Evolutionary conservation across 2,329 filamentous ascomycete species (phyloP), one percentile per base, ranked within the genome.

Genomic region (Lachnellula cervina): DNA sequence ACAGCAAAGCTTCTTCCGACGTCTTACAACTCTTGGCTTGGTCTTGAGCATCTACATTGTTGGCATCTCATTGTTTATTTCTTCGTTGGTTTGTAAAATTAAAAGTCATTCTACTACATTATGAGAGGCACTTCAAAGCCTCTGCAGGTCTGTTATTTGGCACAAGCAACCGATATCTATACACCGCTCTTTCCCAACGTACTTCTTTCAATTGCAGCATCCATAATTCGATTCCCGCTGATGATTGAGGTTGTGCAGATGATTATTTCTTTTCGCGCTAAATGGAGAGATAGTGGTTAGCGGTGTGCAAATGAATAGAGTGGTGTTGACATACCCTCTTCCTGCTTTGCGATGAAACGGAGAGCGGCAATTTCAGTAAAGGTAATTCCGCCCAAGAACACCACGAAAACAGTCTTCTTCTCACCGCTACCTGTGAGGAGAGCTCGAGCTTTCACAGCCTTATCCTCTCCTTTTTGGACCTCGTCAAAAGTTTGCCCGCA

Each of bases 311-410:
- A 14, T 25, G 16, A 38, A 21, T 44, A 25, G 14, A 28, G 21
- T 9, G 16, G 45, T 17, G 37, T 47, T 17, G 8, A 49, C 61
- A 52, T 66, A 84, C 83, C 80, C 77, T 89, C 82, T 83, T 94
- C 86, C 71, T 93, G 86, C 69, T 85, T 85, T 9, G 89, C 90
- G 63, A 99, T 87, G 69, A 96, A 97, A 53, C 95, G 81, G 69
- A 99, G 71, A 19, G 95, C 94, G 42, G 95, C 91, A 70, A 99
- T 93, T 73, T 99, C 94, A 0, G 94, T 93, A 69, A 95, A 96
- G 0, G 91, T 97, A 54, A 99, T 89, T 2, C 94, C 95, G n/a
- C 94, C 94, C 17, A 99, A 76, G 73, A 97, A 97, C 64, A 97
- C 96, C n/a, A 99, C 86, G 68, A 97, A 89, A 0, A 96, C 87